Conservation (phyloP, 768 basidiomycete species). For the Mrakia gelida region DNA sequence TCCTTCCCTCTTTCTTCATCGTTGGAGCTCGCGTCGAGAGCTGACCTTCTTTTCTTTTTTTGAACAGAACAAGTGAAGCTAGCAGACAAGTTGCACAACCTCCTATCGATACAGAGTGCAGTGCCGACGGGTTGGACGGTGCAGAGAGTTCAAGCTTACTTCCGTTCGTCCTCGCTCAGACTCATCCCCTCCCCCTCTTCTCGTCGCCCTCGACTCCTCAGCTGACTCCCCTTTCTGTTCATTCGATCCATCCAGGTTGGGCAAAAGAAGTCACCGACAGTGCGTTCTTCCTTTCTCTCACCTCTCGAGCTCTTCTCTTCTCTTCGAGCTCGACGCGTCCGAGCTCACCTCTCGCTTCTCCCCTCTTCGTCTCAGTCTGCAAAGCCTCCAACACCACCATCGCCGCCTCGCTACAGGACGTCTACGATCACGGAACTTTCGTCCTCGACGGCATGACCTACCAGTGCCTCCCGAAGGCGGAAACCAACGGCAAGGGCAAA, state of each 20-base stretch:
- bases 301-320: no score
- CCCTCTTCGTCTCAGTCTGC: slow-evolving; percentile 3
- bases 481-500: background rate
- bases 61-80: slow-evolving; percentile 24
- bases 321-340: background rate
- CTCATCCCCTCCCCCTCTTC: no score
- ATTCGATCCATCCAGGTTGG: slow-evolving; percentile 4
- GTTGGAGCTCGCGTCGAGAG: no score
- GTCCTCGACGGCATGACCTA: slow-evolving; percentile 2
- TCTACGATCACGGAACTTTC: slow-evolving; percentile 12
- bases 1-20: background rate
- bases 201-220: background rate
- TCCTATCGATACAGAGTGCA: slow-evolving; percentile 21
- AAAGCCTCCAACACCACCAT: slow-evolving; percentile 16
- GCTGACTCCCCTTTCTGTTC: background rate
- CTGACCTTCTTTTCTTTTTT: background rate
- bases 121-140: slow-evolving; percentile 24
- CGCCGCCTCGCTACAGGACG: slow-evolving; percentile 8
- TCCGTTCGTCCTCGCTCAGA: background rate
- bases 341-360: background rate
- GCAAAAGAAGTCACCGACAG: slow-evolving; percentile 25
- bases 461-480: slow-evolving; percentile 10
- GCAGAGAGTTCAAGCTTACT: slow-evolving; percentile 20
- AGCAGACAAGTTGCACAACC: slow-evolving; percentile 26
- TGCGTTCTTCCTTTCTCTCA: background rate